Evolutionary conservation across 805 yeast species (phyloP), one percentile per base, ranked within the genome.

Genomic region (Phaffomyces antillensis): DNA sequence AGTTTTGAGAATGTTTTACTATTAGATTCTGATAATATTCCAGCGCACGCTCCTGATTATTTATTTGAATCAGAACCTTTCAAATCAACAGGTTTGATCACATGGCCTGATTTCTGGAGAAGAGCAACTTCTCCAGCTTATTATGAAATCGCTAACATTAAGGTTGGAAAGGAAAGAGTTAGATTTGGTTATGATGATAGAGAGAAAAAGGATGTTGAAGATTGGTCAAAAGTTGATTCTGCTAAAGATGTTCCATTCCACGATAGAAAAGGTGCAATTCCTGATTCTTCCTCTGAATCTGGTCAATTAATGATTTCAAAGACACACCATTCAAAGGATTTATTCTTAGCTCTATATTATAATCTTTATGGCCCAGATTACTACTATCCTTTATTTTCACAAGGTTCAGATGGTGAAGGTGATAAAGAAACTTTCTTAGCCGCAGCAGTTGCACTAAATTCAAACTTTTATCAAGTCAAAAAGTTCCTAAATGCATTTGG

Each of bases 21-120:
- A 39, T 61, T 83, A 53, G 95, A 85, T 55, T 75, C 87, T 35
- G 93, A 85, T 60, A 78, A 82, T 49, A 71, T 81, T 48, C 89
- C 95, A 0, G 75, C 83, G 3, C 72, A 71, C 53, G 72, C 80
- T 12, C 83, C 91, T 3, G 85, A 80, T 52, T 59, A 62, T 17
- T 58, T 86, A 20, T 83, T 87, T 59, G 66, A 65, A 5, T 62
- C 73, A 12, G 77, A 79, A 38, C 80, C 86, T 1, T 86, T 75
- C 63, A 50, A 56, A 16, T 60, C 70, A 12, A 64, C 69, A 47
- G 77, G 81, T 46, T 63, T 77, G 60, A 64, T 81, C 24, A 61
- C 79, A 24, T 87, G 95, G 91, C 95, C 95, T 2, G 96, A 87
- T 63, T 87, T 81, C 61, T 87, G 96, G 96, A 76, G 82, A 61